phyloP scores from a whole-genome alignment of 441 rosid genomes.

The Cnidoscolus chayamansa region DNA sequence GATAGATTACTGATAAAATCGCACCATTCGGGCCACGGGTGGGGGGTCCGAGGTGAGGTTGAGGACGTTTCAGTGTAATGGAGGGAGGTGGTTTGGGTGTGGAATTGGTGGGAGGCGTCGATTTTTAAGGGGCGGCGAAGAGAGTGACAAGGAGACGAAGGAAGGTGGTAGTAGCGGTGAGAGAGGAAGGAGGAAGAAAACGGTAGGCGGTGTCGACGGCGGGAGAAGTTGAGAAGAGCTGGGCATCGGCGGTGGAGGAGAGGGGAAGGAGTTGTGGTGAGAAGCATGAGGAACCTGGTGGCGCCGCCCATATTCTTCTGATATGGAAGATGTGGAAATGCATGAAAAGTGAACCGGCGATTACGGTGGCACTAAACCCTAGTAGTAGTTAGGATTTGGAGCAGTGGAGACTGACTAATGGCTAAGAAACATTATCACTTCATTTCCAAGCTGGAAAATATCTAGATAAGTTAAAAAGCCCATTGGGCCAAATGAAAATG shows the following conservation, averaged over 20 bases:
- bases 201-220: constrained; percentile 15
- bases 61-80: constrained; percentile 7
- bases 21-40: constrained; percentile 57
- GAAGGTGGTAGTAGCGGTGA: constrained; percentile 15
- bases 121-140: constrained; percentile 15
- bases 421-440: background rate
- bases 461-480: no score
- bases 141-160: constrained; percentile 16
- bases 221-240: constrained; percentile 17
- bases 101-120: constrained; percentile 30
- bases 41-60: constrained; percentile 21
- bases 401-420: no score
- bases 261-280: constrained; percentile 38
- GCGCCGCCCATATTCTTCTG: constrained; percentile 47
- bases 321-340: constrained; percentile 6
- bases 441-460: background rate
- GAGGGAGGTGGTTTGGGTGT: constrained; percentile 25
- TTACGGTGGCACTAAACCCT: constrained; percentile 21
- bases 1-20: constrained; percentile 44
- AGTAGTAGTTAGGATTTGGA: background rate
- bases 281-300: constrained; percentile 55
- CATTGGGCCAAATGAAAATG: no score
- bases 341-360: background rate
- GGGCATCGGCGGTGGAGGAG: constrained; percentile 31
- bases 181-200: constrained; percentile 11